These are phyloP conservation scores for Starmera pachycereana DNA, from an alignment of 805 yeast genomes.

Conservation along the genomic window DNA sequence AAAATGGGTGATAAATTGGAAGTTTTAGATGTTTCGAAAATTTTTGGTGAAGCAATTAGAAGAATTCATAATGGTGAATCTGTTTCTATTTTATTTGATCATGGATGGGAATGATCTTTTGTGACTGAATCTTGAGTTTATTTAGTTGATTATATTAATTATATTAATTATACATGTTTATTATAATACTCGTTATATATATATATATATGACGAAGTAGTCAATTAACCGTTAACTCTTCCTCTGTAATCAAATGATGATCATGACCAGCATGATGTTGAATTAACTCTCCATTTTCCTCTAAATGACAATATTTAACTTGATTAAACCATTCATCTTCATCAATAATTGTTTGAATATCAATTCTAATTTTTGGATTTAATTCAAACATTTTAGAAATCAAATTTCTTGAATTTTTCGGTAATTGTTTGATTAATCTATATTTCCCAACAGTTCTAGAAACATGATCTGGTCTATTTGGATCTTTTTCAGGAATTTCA, in stretches of 20 bases:
- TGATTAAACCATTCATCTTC: constrained; percentile 45
- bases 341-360: constrained; percentile 41
- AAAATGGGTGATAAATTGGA: constrained; percentile 53
- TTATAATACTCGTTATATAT: too few relatives aligned
- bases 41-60: constrained; percentile 91
- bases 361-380: constrained; percentile 45
- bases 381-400: constrained; percentile 57
- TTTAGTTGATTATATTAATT: not conserved
- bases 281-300: constrained; percentile 16
- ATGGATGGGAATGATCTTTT: constrained; percentile 34
- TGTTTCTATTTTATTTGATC: constrained; percentile 87
- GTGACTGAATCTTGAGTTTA: too few relatives aligned
- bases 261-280: constrained; percentile 31
- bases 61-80: constrained; percentile 96
- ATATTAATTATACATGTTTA: constrained; percentile 1
- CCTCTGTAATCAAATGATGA: constrained; percentile 64
- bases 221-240: constrained; percentile 41
- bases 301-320: constrained; percentile 42
- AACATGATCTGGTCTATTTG: constrained; percentile 20
- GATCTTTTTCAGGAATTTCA: constrained; percentile 24
- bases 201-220: too few relatives aligned
- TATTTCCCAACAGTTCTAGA: constrained; percentile 57
- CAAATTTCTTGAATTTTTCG: constrained; percentile 50
- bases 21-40: constrained; percentile 77
- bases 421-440: constrained; percentile 61